Evolutionary conservation across 495 filamentous ascomycete species (phyloP).

Genomic region (Lophium mytilinum): DNA sequence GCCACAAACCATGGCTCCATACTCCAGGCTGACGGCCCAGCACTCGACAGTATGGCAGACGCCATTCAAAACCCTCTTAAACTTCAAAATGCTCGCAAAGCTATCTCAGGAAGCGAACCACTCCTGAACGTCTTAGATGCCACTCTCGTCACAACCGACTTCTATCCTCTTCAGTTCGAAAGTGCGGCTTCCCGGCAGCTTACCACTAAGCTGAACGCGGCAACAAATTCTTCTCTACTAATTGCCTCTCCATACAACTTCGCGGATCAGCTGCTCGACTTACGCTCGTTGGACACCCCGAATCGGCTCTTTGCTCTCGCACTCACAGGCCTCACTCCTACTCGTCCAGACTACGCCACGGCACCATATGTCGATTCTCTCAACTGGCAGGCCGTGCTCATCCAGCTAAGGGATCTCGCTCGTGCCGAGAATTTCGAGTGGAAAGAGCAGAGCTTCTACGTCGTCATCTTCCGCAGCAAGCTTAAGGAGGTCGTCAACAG

Average conservation of each 20-base stretch:
- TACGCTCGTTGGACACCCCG: conserved; percentile 52
- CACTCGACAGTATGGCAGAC: no score
- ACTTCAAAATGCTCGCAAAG: background rate
- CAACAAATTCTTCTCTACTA: conserved; percentile 34
- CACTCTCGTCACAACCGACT: conserved; percentile 13
- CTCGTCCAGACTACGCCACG: conserved; percentile 66
- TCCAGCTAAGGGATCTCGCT: conserved; percentile 41
- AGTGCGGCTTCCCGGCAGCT: conserved; percentile 3
- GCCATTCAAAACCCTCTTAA: no score
- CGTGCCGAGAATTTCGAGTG: conserved; percentile 45
- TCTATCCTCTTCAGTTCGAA: conserved; percentile 17
- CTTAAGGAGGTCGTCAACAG: conserved; percentile 54
- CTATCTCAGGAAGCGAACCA: no score
- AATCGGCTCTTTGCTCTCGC: conserved; percentile 64
- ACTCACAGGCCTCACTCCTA: conserved; percentile 51
- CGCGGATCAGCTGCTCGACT: conserved; percentile 59
- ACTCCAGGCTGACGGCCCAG: no score
- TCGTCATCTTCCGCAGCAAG: conserved; percentile 72
- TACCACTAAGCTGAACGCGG: background rate
- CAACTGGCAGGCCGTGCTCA: conserved; percentile 64
- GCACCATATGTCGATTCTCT: conserved; percentile 65
- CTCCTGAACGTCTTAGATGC: conserved; percentile 4
- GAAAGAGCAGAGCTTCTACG: conserved; percentile 61
- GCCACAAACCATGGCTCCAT: no score
- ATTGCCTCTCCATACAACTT: conserved; percentile 69